Percentiles rank a stretch among this genome's conserved stretches.
phyloP scores from a whole-genome alignment of 202 grass and related monocot species.

The Musa balbisiana region DNA sequence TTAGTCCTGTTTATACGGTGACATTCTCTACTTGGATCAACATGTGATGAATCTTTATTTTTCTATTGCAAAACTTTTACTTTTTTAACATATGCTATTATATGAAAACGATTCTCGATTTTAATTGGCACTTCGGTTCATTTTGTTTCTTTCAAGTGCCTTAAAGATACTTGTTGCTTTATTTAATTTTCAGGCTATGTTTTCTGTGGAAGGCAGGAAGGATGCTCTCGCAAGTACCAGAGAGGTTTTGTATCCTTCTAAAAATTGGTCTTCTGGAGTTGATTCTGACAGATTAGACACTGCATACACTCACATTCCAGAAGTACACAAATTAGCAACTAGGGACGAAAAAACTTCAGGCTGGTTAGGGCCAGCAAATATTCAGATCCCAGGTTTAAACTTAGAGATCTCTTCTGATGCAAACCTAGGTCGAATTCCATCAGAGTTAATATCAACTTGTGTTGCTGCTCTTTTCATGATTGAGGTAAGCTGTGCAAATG shows the following conservation, averaged over 20 bases:
- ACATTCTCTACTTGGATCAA: too few species aligned
- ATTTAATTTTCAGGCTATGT: constrained; percentile 1
- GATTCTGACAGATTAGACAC: neutral
- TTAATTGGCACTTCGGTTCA: neutral
- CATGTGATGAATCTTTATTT: too few species aligned
- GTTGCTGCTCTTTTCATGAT: constrained; percentile 42
- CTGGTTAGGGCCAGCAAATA: neutral
- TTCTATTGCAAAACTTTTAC: neutral
- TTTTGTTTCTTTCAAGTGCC: neutral
- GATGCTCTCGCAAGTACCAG: neutral
- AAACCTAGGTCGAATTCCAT: constrained; percentile 11
- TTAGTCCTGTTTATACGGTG: too few species aligned
- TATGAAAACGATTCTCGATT: neutral
- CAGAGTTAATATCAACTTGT: constrained; percentile 40
- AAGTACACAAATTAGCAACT: neutral
- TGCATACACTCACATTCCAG: neutral
- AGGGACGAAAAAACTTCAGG: neutral
- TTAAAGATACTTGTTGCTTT: neutral
- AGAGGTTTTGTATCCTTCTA: neutral
- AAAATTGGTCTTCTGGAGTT: neutral
- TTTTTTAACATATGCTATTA: neutral
- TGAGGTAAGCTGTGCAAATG: constrained; percentile 30
- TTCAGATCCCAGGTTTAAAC: neutral
- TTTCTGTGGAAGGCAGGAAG: neutral
- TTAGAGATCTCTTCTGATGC: neutral